A percentile compares a stretch with the other conserved stretches of the same genome.
phyloP scores from a whole-genome alignment of 1,284 basidiomycete genomes.

The Tylopilus orsonianus region DNA sequence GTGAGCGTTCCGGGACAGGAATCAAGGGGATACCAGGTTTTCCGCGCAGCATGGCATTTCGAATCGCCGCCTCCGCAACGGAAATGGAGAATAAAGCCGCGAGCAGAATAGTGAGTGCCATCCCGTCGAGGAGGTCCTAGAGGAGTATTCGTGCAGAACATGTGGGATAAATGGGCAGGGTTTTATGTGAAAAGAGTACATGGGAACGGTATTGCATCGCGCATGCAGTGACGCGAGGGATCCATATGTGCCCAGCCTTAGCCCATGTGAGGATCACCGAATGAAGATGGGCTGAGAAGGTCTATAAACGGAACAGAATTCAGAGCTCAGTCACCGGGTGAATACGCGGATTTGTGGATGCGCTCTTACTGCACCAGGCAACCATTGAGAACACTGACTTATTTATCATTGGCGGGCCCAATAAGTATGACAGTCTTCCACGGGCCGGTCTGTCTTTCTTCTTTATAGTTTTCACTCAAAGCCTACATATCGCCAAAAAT shows the following conservation, averaged over 20 bases:
- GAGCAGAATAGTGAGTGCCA: constrained; percentile 12
- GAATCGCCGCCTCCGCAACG: constrained; percentile 22
- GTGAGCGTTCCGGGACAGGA: constrained; percentile 8
- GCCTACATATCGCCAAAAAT: background rate
- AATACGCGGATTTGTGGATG: background rate
- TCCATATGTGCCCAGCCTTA: constrained; percentile 9
- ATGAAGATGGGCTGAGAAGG: background rate
- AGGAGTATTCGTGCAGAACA: background rate
- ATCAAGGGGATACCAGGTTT: constrained; percentile 19
- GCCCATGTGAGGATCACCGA: background rate
- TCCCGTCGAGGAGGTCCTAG: constrained; percentile 1
- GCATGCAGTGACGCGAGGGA: background rate
- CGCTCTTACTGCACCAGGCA: background rate
- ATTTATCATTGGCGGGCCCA: no score
- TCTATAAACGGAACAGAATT: constrained; percentile 1
- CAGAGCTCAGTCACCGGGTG: background rate
- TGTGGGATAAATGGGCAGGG: background rate
- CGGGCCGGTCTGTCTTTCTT: no score
- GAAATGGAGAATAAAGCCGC: constrained; percentile 10
- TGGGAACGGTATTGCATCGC: constrained; percentile 3
- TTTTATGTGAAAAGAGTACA: constrained; percentile 8
- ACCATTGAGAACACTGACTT: no score
- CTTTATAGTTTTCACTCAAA: no score
- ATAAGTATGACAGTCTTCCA: no score
- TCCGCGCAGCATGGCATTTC: constrained; percentile 21